Base-by-base conservation (phyloP, 2,329 filamentous ascomycete species). In the Alternaria atra region DNA sequence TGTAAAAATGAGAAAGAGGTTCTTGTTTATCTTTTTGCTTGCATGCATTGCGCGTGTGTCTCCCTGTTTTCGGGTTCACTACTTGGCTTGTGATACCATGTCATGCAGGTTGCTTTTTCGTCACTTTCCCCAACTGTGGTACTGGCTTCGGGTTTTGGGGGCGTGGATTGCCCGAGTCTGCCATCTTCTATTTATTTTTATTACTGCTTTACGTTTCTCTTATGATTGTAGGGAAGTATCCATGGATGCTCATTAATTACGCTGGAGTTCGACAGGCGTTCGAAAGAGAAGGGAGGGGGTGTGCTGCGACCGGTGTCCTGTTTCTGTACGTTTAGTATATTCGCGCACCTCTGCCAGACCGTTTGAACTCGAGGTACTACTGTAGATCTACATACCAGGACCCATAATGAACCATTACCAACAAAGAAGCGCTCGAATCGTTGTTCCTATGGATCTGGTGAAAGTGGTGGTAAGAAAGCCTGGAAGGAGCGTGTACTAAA, bases 71-170 rank as follows among this genome's bases (percentile, higher is more conserved):
- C 46, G 30, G 46, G 8, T 35, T 35, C 46, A 50, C 46, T 23
- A 23, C 46, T 23, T 25, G 30, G 46, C 46, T 35, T 50, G 46
- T 50, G 32, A 50, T 50, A 37, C 46, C 32, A 50, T 34, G 10
- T 50, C 15, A 50, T 50, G 46, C 46, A 23, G 20, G 8, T 35
- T 50, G 20, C 20, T 27, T 46, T 50, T 17, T 35, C 30, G 29
- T n/a, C 29, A 12, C 27, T 35, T 46, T 9, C 12, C 23, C 17
- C 4, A 17, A 17, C 9, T 35, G 30, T 37, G 46, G 46, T 35
- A 50, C 20, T 5, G 46, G 32, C 7, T 6, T n/a, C 1, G 13
- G 46, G 15, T 35, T 35, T 35, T 2, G 8, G 20, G 39, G 20
- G 27, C 6, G 27, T 6, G 39, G 39, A 42, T 35, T 25, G 30